phyloP scores from a whole-genome alignment of 768 basidiomycete genomes.

The Tylopilus felleus region DNA sequence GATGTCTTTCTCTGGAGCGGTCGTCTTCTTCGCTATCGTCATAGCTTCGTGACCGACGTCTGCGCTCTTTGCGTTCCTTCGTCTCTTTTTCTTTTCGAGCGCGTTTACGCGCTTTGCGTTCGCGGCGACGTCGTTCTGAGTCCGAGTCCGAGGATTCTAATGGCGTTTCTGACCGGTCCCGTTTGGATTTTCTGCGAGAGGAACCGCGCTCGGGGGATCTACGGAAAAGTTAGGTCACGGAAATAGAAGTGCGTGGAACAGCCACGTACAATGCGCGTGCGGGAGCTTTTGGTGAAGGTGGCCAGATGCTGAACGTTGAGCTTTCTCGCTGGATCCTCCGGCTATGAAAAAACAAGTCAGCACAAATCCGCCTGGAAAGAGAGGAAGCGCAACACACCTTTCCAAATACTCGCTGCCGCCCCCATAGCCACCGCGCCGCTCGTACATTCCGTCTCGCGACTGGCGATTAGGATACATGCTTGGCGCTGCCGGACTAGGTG shows the following conservation, averaged over 20 bases:
- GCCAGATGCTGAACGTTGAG: slow-evolving; percentile 68
- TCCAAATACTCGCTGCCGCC: slow-evolving; percentile 58
- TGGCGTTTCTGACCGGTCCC: slow-evolving; percentile 45
- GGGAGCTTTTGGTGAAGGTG: slow-evolving; percentile 71
- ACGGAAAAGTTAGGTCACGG: not conserved
- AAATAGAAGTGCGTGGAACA: not conserved
- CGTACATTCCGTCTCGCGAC: slow-evolving; percentile 9
- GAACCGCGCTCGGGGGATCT: slow-evolving; percentile 56
- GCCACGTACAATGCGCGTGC: slow-evolving; percentile 51
- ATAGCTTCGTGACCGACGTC: slow-evolving; percentile 35
- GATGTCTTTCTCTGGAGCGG: slow-evolving; percentile 24
- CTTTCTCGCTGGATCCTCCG: slow-evolving; percentile 66
- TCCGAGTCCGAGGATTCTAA: slow-evolving; percentile 50
- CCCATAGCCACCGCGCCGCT: slow-evolving; percentile 30
- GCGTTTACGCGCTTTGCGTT: slow-evolving; percentile 61
- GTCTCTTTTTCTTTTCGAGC: slow-evolving; percentile 47
- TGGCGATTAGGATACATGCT: slow-evolving; percentile 55
- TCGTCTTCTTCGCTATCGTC: slow-evolving; percentile 38
- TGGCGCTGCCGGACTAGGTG: slow-evolving; percentile 38
- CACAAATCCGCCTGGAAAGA: not conserved
- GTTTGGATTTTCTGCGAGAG: slow-evolving; percentile 57
- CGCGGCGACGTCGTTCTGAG: slow-evolving; percentile 53
- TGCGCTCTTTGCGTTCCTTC: slow-evolving; percentile 37
- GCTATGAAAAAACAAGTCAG: slow-evolving; percentile 36
- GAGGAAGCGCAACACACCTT: slow-evolving; percentile 42